Base-by-base conservation (phyloP, 257 asterid species). In the Verbascum thapsus region DNA sequence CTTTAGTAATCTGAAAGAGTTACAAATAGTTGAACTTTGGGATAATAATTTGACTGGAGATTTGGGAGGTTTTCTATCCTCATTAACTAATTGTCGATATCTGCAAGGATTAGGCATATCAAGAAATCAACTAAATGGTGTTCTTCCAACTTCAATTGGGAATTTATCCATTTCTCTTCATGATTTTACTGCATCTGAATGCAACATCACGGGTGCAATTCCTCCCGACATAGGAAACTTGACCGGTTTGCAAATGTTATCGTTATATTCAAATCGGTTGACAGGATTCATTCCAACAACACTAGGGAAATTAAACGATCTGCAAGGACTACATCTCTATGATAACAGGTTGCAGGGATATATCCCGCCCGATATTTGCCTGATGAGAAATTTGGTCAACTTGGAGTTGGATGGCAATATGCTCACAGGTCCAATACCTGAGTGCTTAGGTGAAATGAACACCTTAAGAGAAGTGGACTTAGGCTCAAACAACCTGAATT, bases 21-120 rank as follows among this genome's bases (percentile, higher is more conserved):
- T 76, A 50, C 38, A 18, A 19, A 11, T 13, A 1, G 64, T 77
- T 69, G 0, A 12, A 8, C 2, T 78, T 1, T 68, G 61, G 19
- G 69, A 9, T 12, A 81, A 78, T 61, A 74, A 74, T 30, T 32
- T 77, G 5, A 81, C 81, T 0, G 53, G 80, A 19, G 80, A 72
- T 8, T 20, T 75, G 66, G 66, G 26, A 10, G n/a, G n/a, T n/a
- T 71, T 80, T 32, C 43, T 76, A 38, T 37, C 87, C 55, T 58
- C 84, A 3, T 51, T 63, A 2, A 55, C 80, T 0, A 75, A 64
- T 4, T 80, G 81, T n/a, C 70, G 34, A 23, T 0, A 67, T 11
- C 54, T 82, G 43, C 13, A 45, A 10, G 0, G 0, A 0, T 1
- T 78, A 48, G 77, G 26, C 1, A 1, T 78, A 6, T 13, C 61